These are phyloP conservation scores for Coemansia sp. DNA, from an alignment of 192 early-diverging fungal species.

Conservation along the genomic window DNA sequence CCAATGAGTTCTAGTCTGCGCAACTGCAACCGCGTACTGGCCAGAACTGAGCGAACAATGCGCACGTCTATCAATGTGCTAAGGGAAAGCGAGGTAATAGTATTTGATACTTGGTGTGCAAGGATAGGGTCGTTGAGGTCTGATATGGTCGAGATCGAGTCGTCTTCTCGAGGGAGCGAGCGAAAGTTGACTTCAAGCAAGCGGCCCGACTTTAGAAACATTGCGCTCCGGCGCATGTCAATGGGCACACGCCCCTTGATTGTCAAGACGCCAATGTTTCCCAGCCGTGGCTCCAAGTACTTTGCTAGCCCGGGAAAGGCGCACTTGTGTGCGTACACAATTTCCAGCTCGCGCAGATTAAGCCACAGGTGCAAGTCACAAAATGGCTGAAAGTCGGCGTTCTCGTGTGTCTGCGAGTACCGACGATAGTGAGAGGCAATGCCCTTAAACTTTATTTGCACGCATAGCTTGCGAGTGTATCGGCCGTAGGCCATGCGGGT, in stretches of 20 bases:
- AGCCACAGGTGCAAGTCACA: conserved; percentile 29
- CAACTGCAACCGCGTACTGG: conserved; percentile 1
- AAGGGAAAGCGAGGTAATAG: conserved; percentile 15
- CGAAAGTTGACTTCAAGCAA: conserved; percentile 22
- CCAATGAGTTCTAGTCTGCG: conserved; percentile 19
- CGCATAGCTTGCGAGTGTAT: conserved; percentile 30
- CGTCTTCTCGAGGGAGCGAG: conserved; percentile 24
- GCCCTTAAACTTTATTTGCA: conserved; percentile 29
- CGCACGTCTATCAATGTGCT: conserved; percentile 36
- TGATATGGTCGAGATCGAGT: conserved; percentile 22
- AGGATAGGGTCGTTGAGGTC: conserved; percentile 24
- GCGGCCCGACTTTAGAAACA: conserved; percentile 18
- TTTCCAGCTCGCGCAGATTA: conserved; percentile 28
- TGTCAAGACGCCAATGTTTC: conserved; percentile 16
- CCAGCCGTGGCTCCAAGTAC: conserved; percentile 39
- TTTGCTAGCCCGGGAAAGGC: conserved; percentile 42
- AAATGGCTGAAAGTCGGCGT: conserved; percentile 37
- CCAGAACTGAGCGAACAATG: conserved; percentile 19
- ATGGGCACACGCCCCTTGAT: conserved; percentile 36
- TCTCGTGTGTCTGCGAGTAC: conserved; percentile 26
- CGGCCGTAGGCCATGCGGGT: conserved; percentile 13
- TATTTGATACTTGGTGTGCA: not conserved
- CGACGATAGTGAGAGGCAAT: conserved; percentile 39
- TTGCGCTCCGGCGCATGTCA: conserved; percentile 36
- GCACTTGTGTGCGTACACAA: conserved; percentile 42